Evolutionary conservation across 345 rosid species (phyloP).

Genomic region (Salix suchowensis): DNA sequence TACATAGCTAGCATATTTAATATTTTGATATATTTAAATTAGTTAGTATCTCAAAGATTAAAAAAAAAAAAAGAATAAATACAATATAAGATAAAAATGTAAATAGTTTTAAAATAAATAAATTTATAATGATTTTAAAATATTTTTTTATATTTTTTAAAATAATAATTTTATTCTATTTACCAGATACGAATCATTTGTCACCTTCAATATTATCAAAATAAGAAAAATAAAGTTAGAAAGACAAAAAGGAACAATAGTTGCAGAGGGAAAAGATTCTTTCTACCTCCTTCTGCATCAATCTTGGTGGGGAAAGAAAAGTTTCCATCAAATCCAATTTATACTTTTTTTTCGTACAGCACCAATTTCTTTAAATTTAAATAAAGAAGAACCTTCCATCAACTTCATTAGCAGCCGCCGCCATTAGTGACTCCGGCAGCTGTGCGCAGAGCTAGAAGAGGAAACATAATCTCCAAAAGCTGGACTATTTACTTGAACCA

Average conservation of each 20-base stretch:
- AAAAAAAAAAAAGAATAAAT: too few species aligned
- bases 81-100: too few species aligned
- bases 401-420: constrained; percentile 11
- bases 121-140: too few species aligned
- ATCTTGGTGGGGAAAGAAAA: constrained; percentile 7
- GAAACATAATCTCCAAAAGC: constrained; percentile 28
- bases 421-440: constrained; percentile 26
- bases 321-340: constrained; percentile 6
- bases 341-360: background rate
- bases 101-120: too few species aligned
- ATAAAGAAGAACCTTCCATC: background rate
- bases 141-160: too few species aligned
- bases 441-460: constrained; percentile 25
- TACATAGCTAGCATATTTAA: too few species aligned
- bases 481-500: constrained; percentile 4
- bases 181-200: too few species aligned
- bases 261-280: constrained; percentile 18
- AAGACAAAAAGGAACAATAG: constrained; percentile 3
- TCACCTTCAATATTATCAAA: too few species aligned
- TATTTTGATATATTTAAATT: too few species aligned
- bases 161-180: too few species aligned
- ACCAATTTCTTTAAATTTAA: background rate
- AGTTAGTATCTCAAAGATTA: too few species aligned
- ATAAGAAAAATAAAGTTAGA: background rate
- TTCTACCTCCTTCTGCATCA: constrained; percentile 13